Evolutionary conservation across 192 early-diverging fungal genomes (phyloP), one percentile per base, ranked within the genome.

Genomic region (Spinellus fusiger): DNA sequence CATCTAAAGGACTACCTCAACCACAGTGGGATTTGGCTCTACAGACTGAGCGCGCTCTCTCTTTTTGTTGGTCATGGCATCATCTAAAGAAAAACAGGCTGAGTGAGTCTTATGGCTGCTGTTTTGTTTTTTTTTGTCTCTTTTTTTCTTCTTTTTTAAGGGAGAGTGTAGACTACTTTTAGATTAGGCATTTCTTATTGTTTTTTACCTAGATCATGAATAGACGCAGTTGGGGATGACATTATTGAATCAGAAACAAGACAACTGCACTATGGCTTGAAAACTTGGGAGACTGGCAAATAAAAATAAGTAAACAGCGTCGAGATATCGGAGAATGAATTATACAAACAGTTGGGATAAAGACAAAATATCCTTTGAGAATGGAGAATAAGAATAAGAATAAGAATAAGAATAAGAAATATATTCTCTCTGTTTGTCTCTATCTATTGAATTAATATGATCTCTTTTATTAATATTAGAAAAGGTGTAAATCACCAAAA

Each of bases 41-140:
- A 65, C 63, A 32, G 69, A 71, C 57, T 64, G 63, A 9, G 69
- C 69, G 37, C 69, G 56, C 22, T 58, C 69, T 56, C 69, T 53
- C 54, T 71, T 71, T 49, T 65, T 64, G 18, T 56, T 61, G 10
- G 52, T 48, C 22, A 54, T 37, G 56, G 35, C 47, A 38, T 71
- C 69, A 57, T 56, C 51, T 61, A 61, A 32, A 38, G 27, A 58
- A 35, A 54, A 53, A 28, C 25, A 50, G 29, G 5, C 40, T 25
- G 26, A 25, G 35, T 34, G 35, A 4, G 5, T 22, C 16, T 40
- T 55, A 8, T 38, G 6, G 22, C 6, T 51, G 34, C 29, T 15
- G 16, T 31, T 54, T 5, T 18, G 0, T 29, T 27, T 51, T 12
- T 51, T 51, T 51, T 51, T 51, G 28, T 12, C 23, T 52, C 29